Base-by-base conservation (phyloP, 164 flowering plant genomes). In the Paratinospora sagittata region DNA sequence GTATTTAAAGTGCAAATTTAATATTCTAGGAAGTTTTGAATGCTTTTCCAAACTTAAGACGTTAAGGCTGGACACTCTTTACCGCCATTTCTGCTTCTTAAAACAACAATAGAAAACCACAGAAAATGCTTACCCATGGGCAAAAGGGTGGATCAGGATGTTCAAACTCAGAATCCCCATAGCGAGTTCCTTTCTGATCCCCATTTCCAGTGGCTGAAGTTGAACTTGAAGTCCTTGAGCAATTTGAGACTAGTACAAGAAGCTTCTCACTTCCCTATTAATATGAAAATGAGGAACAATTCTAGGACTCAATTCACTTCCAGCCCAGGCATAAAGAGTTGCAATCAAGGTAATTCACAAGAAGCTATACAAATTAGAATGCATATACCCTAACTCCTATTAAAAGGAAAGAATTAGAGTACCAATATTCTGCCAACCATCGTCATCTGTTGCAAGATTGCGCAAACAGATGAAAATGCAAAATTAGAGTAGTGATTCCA, bases 191-290 rank as follows among this genome's bases (percentile, higher is more conserved):
- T 23, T 45, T 71, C 52, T 11, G 34, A 13, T 72, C 70, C 6
- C 13, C 68, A 14, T 70, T 60, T 23, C 47, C 63, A 30, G 2
- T 45, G 30, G 49, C 43, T 3, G 79, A 73, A 26, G 73, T 52
- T 3, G 79, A 74, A 24, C 73, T 78, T 49, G 66, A 71, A 39
- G 70, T 24, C 36, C 61, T 37, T 8, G 87, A 80, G 39, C 71
- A 43, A 76, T 93, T 85, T 34, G 91, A 87, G 69, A 89, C 85
- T 71, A 93, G 78, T 57, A 78, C 78, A 74, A 93, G 87, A 74
- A 93, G 98, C 80, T 84, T 84, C 79, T 88, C 88, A 78, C 98
- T 93, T 80, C 98, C 98, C 98, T 93, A 74, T 23, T 72, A 45
- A 70, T 27, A 68, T 55, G 43, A 73, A 63, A 71, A 39, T 45